Evolutionary conservation across 179 eudicot genomes (phyloP).

Genomic region (Amaranthus tricolor): DNA sequence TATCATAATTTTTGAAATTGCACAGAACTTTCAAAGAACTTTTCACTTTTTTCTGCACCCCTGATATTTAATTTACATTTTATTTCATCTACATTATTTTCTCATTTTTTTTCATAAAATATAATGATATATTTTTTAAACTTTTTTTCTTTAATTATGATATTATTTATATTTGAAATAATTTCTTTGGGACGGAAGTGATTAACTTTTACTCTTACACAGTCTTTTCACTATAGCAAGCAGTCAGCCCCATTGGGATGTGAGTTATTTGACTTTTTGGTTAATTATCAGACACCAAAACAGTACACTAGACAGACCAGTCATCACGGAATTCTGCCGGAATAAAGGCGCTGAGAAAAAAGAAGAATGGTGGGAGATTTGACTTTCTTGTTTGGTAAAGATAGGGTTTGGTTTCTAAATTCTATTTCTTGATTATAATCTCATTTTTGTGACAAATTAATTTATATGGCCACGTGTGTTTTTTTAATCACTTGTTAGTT

Average conservation of each 20-base stretch:
- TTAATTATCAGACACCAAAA: background rate
- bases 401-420: background rate
- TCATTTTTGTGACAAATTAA: too few species aligned
- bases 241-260: background rate
- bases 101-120: background rate
- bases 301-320: background rate
- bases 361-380: background rate
- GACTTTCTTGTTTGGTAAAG: background rate
- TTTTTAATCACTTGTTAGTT: too few species aligned
- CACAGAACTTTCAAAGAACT: too few species aligned
- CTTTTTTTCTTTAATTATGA: too few species aligned
- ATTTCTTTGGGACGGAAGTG: too few species aligned
- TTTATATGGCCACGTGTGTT: too few species aligned
- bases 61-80: too few species aligned
- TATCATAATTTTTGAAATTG: too few species aligned
- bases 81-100: too few species aligned
- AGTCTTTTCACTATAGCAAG: background rate
- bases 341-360: background rate
- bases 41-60: background rate
- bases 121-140: background rate
- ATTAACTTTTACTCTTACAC: too few species aligned
- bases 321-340: constrained; percentile 9
- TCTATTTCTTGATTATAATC: too few species aligned
- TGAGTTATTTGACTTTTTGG: constrained; percentile 3
- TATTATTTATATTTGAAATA: too few species aligned